Percentiles rank a stretch among this genome's conserved stretches.
These are phyloP conservation scores for Aspergillus puulaauensis DNA, from an alignment of 2,329 filamentous ascomycete species.

Conservation along the genomic window DNA sequence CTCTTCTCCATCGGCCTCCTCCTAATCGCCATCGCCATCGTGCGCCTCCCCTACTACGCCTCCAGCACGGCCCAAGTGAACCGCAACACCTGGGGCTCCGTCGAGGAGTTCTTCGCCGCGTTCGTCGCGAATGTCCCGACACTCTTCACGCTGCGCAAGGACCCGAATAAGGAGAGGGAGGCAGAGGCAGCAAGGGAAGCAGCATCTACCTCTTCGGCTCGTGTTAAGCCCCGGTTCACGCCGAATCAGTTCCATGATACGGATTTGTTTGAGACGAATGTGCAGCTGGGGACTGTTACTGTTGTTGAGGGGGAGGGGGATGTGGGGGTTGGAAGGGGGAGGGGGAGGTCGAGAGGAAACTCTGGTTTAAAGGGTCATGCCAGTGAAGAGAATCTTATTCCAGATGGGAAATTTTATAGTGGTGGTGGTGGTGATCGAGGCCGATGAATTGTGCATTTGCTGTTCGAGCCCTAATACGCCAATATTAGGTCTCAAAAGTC, in stretches of 20 bases:
- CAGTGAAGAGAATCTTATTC: constrained; percentile 1
- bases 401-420: background rate
- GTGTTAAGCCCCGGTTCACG: background rate
- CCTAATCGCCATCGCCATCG: constrained; percentile 7
- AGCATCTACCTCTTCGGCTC: background rate
- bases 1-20: constrained; percentile 14
- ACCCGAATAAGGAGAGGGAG: background rate
- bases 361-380: background rate
- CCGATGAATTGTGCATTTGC: too few species aligned
- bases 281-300: constrained; percentile 1
- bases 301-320: background rate
- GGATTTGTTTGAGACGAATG: constrained; percentile 1
- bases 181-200: background rate
- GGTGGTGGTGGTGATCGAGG: background rate
- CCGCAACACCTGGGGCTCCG: constrained; percentile 4
- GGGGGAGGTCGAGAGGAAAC: background rate
- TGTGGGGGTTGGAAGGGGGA: background rate
- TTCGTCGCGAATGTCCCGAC: constrained; percentile 15
- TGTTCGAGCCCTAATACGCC: too few species aligned
- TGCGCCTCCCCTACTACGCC: constrained; percentile 8
- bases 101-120: constrained; percentile 10
- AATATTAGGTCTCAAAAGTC: too few species aligned
- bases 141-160: constrained; percentile 8
- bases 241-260: constrained; percentile 1
- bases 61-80: background rate